Percentiles rank a stretch among this genome's conserved stretches.
Evolutionary conservation across 257 asterid genomes (phyloP).

Genomic region (Datura wrightii): DNA sequence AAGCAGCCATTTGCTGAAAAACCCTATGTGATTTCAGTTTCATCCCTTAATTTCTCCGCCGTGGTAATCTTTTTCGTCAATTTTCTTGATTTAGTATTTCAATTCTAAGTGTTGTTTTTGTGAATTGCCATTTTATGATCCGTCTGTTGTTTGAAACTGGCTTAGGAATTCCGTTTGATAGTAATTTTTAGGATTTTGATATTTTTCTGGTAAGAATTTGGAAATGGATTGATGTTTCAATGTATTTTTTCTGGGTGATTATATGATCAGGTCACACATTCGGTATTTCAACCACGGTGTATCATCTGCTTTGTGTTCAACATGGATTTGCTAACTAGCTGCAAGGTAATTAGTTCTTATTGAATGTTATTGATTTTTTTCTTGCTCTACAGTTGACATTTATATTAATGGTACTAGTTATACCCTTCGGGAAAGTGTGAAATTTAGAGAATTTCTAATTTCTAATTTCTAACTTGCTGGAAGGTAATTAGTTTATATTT

Average conservation of each 20-base stretch:
- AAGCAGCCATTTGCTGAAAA: not conserved
- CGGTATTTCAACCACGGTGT: not conserved
- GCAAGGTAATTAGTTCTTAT: slow-evolving; percentile 15
- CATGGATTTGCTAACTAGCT: slow-evolving; percentile 7
- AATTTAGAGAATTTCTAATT: not conserved
- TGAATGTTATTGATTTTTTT: not conserved
- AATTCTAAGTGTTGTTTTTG: not conserved
- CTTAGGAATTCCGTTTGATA: not conserved
- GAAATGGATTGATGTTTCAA: not conserved
- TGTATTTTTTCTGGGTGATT: slow-evolving; percentile 20
- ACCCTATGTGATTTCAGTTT: not conserved
- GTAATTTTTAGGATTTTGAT: not conserved
- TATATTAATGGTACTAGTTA: not conserved
- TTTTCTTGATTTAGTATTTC: not conserved
- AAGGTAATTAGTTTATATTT: not conserved
- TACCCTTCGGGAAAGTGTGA: not conserved
- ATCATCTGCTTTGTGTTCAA: not conserved
- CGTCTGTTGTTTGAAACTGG: not conserved
- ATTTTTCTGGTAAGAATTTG: not conserved
- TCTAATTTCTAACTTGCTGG: not conserved
- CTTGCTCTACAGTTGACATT: not conserved
- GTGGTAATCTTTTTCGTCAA: not conserved
- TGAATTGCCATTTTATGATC: not conserved
- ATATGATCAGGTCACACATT: slow-evolving; percentile 17
- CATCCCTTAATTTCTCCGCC: not conserved